Percentiles rank a stretch among this genome's conserved stretches.
Conservation (phyloP, 1,284 basidiomycete species). For the Ustilago curta region DNA sequence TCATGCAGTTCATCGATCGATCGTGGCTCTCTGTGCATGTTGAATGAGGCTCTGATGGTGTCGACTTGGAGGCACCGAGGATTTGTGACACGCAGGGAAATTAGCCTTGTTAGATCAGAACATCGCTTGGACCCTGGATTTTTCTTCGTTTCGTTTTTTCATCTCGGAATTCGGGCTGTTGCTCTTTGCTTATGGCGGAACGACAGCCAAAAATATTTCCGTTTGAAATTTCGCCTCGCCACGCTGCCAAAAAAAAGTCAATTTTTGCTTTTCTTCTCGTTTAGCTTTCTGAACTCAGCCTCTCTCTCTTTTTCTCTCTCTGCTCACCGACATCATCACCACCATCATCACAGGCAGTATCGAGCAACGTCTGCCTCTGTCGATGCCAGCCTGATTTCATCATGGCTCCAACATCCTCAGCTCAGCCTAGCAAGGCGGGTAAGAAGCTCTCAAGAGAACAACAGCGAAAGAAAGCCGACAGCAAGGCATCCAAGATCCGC, state of each 20-base stretch:
- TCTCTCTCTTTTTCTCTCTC: not conserved
- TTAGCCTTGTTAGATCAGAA: not conserved
- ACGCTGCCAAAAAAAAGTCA: slow-evolving; percentile 3
- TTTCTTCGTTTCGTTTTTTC: too few relatives aligned
- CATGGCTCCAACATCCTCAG: slow-evolving; percentile 32
- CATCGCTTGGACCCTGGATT: slow-evolving; percentile 6
- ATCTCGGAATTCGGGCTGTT: slow-evolving; percentile 22
- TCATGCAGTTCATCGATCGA: not conserved
- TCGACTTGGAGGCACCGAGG: too few relatives aligned
- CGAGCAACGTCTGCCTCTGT: not conserved
- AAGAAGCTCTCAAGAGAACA: slow-evolving; percentile 51
- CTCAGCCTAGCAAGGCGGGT: slow-evolving; percentile 32
- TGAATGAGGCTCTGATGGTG: not conserved
- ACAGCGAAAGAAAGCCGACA: slow-evolving; percentile 44
- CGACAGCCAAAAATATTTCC: slow-evolving; percentile 30
- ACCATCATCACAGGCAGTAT: slow-evolving; percentile 3
- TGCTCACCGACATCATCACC: not conserved
- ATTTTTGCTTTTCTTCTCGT: slow-evolving; percentile 5
- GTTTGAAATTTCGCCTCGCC: slow-evolving; percentile 26
- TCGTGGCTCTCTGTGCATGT: slow-evolving; percentile 1
- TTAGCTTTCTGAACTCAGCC: slow-evolving; percentile 1
- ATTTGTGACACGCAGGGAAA: not conserved
- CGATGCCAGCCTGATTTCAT: slow-evolving; percentile 5
- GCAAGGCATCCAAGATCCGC: slow-evolving; percentile 43
- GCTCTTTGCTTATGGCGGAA: not conserved